phyloP scores from a whole-genome alignment of 1,284 basidiomycete species.

The Xerocomus minutiporus region DNA sequence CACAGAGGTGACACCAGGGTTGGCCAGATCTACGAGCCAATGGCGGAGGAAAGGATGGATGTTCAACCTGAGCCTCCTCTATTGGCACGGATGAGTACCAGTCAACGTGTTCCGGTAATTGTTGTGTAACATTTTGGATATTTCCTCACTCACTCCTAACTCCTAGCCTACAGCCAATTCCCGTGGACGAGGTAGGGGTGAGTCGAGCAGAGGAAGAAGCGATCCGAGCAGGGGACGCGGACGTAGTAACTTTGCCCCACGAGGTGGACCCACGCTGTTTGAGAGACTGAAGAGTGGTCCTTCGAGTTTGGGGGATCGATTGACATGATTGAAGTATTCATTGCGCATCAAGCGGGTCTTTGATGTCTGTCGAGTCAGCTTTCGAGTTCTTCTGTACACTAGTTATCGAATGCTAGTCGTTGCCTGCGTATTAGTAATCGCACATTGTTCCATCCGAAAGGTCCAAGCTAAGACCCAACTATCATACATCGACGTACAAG shows the following conservation, averaged over 20 bases:
- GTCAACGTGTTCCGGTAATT: constrained; percentile 21
- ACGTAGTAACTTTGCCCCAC: constrained; percentile 13
- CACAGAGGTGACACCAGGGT: constrained; percentile 5
- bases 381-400: neutral
- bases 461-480: too few species aligned
- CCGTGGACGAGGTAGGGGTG: constrained; percentile 25
- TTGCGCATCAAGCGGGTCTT: neutral
- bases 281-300: constrained; percentile 18
- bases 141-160: constrained; percentile 1
- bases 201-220: constrained; percentile 16
- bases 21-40: constrained; percentile 14
- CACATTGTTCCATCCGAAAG: too few species aligned
- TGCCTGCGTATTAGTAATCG: constrained; percentile 13
- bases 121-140: neutral
- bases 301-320: constrained; percentile 18
- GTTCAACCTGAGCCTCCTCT: constrained; percentile 18
- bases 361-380: neutral
- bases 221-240: constrained; percentile 23
- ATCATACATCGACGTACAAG: neutral
- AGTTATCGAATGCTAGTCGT: neutral
- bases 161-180: constrained; percentile 10
- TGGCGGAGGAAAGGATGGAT: constrained; percentile 12
- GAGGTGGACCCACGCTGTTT: constrained; percentile 17
- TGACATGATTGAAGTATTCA: constrained; percentile 10
- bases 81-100: constrained; percentile 25